Evolutionary conservation across 371 early-diverging fungal genomes (phyloP).

Genomic region (Mortierella sp.): DNA sequence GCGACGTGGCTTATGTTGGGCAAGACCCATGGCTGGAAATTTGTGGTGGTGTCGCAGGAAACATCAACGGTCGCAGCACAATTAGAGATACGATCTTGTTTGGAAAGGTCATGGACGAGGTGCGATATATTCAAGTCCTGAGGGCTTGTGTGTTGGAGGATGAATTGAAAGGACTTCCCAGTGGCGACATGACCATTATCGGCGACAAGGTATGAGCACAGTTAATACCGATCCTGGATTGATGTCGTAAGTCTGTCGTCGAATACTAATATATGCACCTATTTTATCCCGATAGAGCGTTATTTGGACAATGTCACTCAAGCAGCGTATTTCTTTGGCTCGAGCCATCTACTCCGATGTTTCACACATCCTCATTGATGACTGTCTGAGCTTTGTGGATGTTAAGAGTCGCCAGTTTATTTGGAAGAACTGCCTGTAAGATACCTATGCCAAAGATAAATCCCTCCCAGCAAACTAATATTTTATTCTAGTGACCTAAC

Average conservation of each 20-base stretch:
- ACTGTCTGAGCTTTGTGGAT: constrained; percentile 54
- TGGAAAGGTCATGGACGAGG: constrained; percentile 61
- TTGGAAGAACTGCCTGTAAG: constrained; percentile 55
- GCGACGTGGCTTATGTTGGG: constrained; percentile 52
- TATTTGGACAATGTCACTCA: constrained; percentile 55
- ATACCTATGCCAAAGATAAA: background rate
- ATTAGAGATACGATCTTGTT: constrained; percentile 67
- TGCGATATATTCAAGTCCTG: constrained; percentile 69
- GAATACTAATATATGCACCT: background rate
- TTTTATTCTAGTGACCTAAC: background rate
- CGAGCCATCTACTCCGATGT: constrained; percentile 50
- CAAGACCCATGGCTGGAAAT: constrained; percentile 57
- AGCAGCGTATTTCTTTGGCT: constrained; percentile 54
- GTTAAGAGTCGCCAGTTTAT: constrained; percentile 49
- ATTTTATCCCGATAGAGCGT: constrained; percentile 20
- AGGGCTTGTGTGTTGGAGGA: constrained; percentile 72
- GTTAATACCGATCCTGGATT: background rate
- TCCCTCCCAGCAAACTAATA: background rate
- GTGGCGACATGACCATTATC: constrained; percentile 52
- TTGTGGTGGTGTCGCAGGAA: constrained; percentile 41
- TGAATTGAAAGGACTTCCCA: constrained; percentile 58
- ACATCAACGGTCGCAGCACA: constrained; percentile 44
- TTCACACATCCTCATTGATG: constrained; percentile 53
- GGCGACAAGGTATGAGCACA: constrained; percentile 40
- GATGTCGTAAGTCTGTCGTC: background rate